phyloP scores from a whole-genome alignment of 2,329 filamentous ascomycete genomes.

The Xenosphaeropsis pyriputrescens region DNA sequence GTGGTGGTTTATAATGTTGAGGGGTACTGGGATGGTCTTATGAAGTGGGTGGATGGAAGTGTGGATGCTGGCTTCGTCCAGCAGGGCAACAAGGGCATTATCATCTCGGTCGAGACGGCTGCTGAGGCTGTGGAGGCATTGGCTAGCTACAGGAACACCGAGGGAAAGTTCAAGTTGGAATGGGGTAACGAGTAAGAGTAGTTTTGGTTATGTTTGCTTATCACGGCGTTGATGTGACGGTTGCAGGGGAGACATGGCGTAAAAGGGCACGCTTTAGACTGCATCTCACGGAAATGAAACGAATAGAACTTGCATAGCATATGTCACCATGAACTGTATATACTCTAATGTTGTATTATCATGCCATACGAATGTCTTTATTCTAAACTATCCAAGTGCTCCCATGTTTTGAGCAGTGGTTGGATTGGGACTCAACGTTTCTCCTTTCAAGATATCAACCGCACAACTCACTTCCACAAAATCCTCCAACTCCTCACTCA shows the following conservation, averaged over 20 bases:
- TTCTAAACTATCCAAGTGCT: too few species aligned
- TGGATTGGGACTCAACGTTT: neutral
- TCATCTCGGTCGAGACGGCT: constrained; percentile 60
- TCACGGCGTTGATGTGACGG: too few species aligned
- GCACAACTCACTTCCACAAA: constrained; percentile 72
- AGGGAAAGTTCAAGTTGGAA: constrained; percentile 63
- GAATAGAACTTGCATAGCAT: too few species aligned
- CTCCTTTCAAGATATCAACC: constrained; percentile 16
- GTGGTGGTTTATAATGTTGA: constrained; percentile 78
- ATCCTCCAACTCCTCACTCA: constrained; percentile 91
- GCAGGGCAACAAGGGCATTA: constrained; percentile 54
- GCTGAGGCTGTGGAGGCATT: constrained; percentile 60
- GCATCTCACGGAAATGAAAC: too few species aligned
- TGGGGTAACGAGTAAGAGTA: constrained; percentile 42
- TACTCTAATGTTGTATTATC: too few species aligned
- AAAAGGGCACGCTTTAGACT: too few species aligned
- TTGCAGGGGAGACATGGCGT: too few species aligned
- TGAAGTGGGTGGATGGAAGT: constrained; percentile 67
- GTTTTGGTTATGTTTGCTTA: too few species aligned
- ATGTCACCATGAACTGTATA: too few species aligned
- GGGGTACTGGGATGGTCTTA: constrained; percentile 81
- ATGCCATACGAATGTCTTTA: too few species aligned
- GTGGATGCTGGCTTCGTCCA: constrained; percentile 67
- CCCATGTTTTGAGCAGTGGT: too few species aligned
- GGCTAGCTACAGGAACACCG: constrained; percentile 59